phyloP scores from a whole-genome alignment of 2,329 filamentous ascomycete species.

The Macrophomina pseudophaseolina region DNA sequence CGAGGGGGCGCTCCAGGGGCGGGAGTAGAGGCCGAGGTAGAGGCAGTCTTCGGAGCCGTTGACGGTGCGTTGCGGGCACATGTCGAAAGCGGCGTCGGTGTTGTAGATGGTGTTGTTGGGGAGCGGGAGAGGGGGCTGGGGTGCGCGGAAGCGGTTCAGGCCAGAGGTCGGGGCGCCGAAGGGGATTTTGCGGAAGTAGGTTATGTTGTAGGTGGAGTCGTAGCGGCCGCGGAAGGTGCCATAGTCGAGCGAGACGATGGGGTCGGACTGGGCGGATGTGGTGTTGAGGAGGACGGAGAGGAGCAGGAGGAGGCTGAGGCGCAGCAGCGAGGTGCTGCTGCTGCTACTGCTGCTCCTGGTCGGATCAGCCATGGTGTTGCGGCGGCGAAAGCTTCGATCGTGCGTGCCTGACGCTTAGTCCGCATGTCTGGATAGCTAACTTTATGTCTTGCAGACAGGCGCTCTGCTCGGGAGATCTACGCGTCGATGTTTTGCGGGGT shows the following conservation, averaged over 20 bases:
- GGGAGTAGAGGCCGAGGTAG: constrained; percentile 64
- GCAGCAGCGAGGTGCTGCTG: neutral
- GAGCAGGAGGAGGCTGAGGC: neutral
- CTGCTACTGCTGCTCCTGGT: neutral
- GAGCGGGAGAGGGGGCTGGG: constrained; percentile 60
- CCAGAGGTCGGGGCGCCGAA: constrained; percentile 65
- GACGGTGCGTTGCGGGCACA: constrained; percentile 64
- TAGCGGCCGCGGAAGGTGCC: constrained; percentile 59
- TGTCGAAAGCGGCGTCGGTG: constrained; percentile 60
- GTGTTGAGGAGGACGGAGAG: neutral
- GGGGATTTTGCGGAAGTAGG: constrained; percentile 65
- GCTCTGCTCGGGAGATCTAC: constrained; percentile 6
- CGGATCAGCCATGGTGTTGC: constrained; percentile 1
- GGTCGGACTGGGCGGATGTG: neutral
- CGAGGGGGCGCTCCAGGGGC: constrained; percentile 56
- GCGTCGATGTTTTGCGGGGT: constrained; percentile 1
- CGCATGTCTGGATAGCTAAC: neutral
- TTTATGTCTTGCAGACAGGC: constrained; percentile 8
- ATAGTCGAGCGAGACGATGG: constrained; percentile 40
- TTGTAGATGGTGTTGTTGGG: constrained; percentile 58
- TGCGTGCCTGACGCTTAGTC: neutral
- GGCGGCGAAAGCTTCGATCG: neutral
- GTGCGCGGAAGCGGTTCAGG: constrained; percentile 64
- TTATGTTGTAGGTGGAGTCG: constrained; percentile 59
- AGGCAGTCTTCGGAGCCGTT: constrained; percentile 65